Percentiles rank a stretch among this genome's conserved stretches.
These are phyloP conservation scores for Lycium barbarum DNA, from an alignment of 257 asterid species.

Conservation along the genomic window DNA sequence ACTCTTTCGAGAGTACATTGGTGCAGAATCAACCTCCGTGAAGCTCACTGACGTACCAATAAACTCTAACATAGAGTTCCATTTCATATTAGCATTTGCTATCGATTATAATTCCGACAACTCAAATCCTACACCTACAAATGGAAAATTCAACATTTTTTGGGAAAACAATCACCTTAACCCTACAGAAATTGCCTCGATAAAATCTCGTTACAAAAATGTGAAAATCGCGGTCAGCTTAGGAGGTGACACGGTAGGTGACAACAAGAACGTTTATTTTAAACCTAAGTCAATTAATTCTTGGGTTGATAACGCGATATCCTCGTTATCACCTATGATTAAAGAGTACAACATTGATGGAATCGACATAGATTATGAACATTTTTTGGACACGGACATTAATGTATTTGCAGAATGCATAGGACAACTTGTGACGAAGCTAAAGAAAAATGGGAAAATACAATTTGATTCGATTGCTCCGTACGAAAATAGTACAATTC, in stretches of 20 bases:
- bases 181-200: slow-evolving; percentile 25
- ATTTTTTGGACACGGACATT: slow-evolving; percentile 10
- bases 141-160: slow-evolving; percentile 35
- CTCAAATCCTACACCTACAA: slow-evolving; percentile 29
- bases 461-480: slow-evolving; percentile 40
- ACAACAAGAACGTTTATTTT: not conserved
- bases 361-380: slow-evolving; percentile 36
- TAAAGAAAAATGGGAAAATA: slow-evolving; percentile 29
- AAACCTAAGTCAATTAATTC: slow-evolving; percentile 27
- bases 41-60: slow-evolving; percentile 30
- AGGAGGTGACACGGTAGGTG: slow-evolving; percentile 25
- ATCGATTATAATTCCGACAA: slow-evolving; percentile 20
- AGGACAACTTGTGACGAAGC: slow-evolving; percentile 24
- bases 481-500: slow-evolving; percentile 3
- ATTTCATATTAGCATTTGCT: slow-evolving; percentile 36
- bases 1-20: slow-evolving; percentile 35
- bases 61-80: slow-evolving; percentile 34
- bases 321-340: slow-evolving; percentile 27
- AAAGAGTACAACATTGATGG: slow-evolving; percentile 32
- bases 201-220: slow-evolving; percentile 17
- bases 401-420: slow-evolving; percentile 27
- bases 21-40: slow-evolving; percentile 31
- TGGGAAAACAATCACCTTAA: slow-evolving; percentile 31
- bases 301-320: slow-evolving; percentile 37
- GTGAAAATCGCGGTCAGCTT: slow-evolving; percentile 35